A percentile compares a stretch with the other conserved stretches of the same genome.
Conservation (phyloP, 495 filamentous ascomycete genomes). For the Neurospora sp. region DNA sequence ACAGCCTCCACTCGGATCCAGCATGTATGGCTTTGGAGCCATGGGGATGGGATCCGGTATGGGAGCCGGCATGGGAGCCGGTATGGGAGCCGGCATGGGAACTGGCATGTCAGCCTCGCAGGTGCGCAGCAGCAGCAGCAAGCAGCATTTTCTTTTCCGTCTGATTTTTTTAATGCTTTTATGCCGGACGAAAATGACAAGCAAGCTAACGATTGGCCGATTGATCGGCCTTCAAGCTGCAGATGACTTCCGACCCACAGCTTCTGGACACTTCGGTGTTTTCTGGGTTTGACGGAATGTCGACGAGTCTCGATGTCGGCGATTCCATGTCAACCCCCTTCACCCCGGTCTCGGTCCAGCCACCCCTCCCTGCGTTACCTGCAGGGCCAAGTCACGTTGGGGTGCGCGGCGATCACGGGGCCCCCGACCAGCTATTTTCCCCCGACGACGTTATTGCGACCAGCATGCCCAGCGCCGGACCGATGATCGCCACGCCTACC, state of each 20-base stretch:
- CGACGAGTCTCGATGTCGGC: conserved; percentile 28
- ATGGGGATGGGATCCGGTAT: conserved; percentile 4
- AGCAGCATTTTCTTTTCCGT: neutral
- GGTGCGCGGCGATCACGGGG: neutral
- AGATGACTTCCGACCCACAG: conserved; percentile 22
- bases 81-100: conserved; percentile 3
- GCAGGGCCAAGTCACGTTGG: neutral
- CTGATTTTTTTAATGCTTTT: neutral
- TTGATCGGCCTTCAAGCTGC: conserved; percentile 3
- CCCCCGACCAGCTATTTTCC: conserved; percentile 9
- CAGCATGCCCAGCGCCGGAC: conserved; percentile 4
- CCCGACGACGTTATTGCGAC: conserved; percentile 7
- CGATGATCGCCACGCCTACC: conserved; percentile 1
- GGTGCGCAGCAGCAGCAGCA: conserved; percentile 6
- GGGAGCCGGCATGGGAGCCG: neutral
- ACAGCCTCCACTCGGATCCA: conserved; percentile 20
- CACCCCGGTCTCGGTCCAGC: conserved; percentile 4
- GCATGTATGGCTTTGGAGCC: conserved; percentile 23
- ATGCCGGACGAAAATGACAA: neutral
- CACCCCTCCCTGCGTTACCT: neutral
- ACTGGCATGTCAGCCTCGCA: conserved; percentile 1
- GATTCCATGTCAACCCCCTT: conserved; percentile 11
- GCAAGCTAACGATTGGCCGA: conserved; percentile 12
- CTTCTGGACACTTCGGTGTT: conserved; percentile 30
- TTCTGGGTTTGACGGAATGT: conserved; percentile 25